Base-by-base conservation (phyloP, 1,284 basidiomycete genomes). In the Ceratobasidium sp. region DNA sequence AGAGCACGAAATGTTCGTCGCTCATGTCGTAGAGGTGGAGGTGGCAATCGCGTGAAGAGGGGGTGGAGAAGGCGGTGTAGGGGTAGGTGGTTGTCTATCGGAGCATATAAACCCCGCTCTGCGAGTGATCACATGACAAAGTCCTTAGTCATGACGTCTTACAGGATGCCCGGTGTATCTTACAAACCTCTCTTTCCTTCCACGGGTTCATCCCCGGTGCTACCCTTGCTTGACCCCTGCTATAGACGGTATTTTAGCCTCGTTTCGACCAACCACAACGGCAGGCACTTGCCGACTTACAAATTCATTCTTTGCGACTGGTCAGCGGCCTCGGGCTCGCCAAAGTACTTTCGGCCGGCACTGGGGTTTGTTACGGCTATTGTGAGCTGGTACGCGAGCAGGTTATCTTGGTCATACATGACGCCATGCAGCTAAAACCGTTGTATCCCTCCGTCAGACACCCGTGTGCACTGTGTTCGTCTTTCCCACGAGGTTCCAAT, bases 71-170 rank as follows among this genome's bases (percentile, higher is more conserved):
- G 69, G 42, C 67, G 33, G 50, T 56, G 42, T 54, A 10, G 33
- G n/a, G 42, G 52, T 57, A 33, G 57, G 9, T 38, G 54, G 23
- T 44, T 59, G 59, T 68, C 20, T 23, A 13, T 52, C 66, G 70
- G 23, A 46, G 70, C 70, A 74, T 64, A 74, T 74, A 74, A 56
- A 74, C 33, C 42, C 46, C 57, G n/a, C 57, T 26, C n/a, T 5
- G 20, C 20, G 33, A 71, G 26, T 20, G 23, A 26, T 46, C 70
- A 74, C 70, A 46, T 74, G 70, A 64, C 26, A 42, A 3, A 17
- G 9, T 17, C 23, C 26, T 74, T 62, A 52, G 42, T 23, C 44
- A 64, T 54, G 59, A 56, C 40, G 57, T 56, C 23, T 23, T 42
- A 59, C 52, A 20, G 15, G 28, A 13, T 74, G 57, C 28, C 48